Base-by-base conservation (phyloP, 2,329 filamentous ascomycete species). In the Cylindrodendrum hubeiense region DNA sequence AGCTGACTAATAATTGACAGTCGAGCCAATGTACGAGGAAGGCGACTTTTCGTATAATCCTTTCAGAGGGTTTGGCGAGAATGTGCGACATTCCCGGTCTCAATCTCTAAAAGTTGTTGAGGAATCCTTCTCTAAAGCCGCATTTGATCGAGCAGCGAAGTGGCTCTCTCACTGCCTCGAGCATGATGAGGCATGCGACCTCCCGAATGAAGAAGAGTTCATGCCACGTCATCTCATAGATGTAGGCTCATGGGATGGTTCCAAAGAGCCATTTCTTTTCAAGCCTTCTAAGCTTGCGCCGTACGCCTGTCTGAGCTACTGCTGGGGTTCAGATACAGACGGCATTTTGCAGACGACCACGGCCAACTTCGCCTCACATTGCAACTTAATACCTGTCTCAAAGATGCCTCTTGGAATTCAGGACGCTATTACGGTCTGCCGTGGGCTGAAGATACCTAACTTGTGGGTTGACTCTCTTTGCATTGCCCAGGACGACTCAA, bases 401-500 rank as follows among this genome's bases (percentile, higher is more conserved):
- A 15, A 21, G 9, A 15, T 59, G 8, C 56, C 56, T 12, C 41
- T 43, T 30, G 51, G 46, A 15, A 19, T 59, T 26, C 33, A 30
- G 8, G 34, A 59, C 24, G 46, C 56, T 19, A 24, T 59, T 4
- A 4, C 15, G 15, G 26, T 59, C 19, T 59, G 56, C 21, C 46
- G 33, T 12, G 56, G 56, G 9, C 10, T 59, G 17, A 15, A n/a
- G 19, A 26, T 59, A 3, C 9, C 8, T 12, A 44, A 50, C 30
- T 21, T 59, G 17, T 59, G 56, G 56, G 39, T 59, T n/a, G 56
- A 59, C 47, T 59, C 55, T 3, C 30, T 59, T 13, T 59, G 55
- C 15, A 59, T 59, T n/a, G 22, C 50, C 9, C 55, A 59, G 21
- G 56, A 59, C n/a, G 56, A 59, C 10, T 21, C 21, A 2, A 17